Evolutionary conservation across 441 rosid species (phyloP).

Genomic region (Bocquillonia castaneifolia): DNA sequence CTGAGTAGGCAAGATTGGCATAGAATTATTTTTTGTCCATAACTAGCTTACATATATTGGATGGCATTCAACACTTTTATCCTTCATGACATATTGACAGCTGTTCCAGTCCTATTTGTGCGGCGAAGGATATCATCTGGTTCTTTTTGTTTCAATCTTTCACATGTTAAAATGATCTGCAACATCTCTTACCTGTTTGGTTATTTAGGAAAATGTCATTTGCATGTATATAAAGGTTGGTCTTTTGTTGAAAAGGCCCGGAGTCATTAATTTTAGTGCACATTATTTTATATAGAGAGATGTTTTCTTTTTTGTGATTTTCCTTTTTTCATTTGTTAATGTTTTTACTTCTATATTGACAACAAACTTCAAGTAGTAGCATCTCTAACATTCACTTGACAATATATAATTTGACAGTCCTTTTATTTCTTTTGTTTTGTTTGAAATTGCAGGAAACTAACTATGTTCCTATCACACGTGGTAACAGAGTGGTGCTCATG

Average conservation of each 20-base stretch:
- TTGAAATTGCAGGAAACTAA: conserved; percentile 74
- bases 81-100: not conserved
- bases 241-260: not conserved
- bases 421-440: conserved; percentile 7
- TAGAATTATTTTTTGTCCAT: not conserved
- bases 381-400: not conserved
- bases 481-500: conserved; percentile 91
- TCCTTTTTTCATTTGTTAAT: not conserved
- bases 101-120: not conserved
- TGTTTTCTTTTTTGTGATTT: not conserved
- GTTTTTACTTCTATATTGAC: not conserved
- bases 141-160: not conserved
- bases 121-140: not conserved
- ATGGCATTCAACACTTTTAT: not conserved
- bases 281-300: not conserved
- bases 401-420: conserved; percentile 1
- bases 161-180: not conserved
- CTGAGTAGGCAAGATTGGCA: not conserved
- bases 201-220: not conserved
- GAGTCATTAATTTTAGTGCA: not conserved
- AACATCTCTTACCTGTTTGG: not conserved
- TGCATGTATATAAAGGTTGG: not conserved
- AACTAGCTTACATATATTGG: not conserved
- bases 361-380: conserved; percentile 1
- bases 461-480: conserved; percentile 90